These are phyloP conservation scores for Triticum aestivum DNA, from an alignment of 176 grass and related monocot genomes.

Conservation along the genomic window DNA sequence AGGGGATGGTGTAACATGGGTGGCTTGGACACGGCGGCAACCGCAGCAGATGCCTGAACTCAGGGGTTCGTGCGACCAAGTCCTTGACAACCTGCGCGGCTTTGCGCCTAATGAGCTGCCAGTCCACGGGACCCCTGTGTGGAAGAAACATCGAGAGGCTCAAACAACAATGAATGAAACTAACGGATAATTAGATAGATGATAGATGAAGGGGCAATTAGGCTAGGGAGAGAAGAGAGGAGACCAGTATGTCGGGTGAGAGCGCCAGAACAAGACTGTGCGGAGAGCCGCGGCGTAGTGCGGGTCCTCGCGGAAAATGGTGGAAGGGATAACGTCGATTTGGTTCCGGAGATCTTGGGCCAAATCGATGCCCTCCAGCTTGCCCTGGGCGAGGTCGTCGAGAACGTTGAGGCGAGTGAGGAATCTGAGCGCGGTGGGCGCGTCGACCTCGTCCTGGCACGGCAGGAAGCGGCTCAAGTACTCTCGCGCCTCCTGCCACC, in stretches of 20 bases:
- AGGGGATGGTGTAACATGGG: not conserved
- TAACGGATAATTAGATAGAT: not conserved
- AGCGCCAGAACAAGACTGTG: not conserved
- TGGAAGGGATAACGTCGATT: not conserved
- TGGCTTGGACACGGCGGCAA: not conserved
- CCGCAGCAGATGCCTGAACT: not conserved
- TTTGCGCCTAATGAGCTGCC: not conserved
- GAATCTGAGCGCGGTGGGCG: not conserved
- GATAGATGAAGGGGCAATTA: not conserved
- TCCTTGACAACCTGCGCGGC: not conserved
- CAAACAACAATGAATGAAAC: not conserved
- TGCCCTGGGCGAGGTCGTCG: not conserved
- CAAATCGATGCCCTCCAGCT: not conserved
- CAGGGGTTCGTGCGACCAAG: not conserved
- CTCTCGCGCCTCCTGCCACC: not conserved
- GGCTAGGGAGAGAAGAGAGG: not conserved
- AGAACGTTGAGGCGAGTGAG: not conserved
- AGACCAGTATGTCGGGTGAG: constrained; percentile 5
- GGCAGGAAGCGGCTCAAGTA: constrained; percentile 9
- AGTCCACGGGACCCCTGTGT: constrained; percentile 6
- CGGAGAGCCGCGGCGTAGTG: not conserved
- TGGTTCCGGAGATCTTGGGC: not conserved
- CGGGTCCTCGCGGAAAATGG: not conserved
- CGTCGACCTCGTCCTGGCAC: not conserved
- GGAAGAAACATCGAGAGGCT: not conserved